Percentiles rank a stretch among this genome's conserved stretches.
phyloP scores from a whole-genome alignment of 371 early-diverging fungal species.

The Circinella minor region DNA sequence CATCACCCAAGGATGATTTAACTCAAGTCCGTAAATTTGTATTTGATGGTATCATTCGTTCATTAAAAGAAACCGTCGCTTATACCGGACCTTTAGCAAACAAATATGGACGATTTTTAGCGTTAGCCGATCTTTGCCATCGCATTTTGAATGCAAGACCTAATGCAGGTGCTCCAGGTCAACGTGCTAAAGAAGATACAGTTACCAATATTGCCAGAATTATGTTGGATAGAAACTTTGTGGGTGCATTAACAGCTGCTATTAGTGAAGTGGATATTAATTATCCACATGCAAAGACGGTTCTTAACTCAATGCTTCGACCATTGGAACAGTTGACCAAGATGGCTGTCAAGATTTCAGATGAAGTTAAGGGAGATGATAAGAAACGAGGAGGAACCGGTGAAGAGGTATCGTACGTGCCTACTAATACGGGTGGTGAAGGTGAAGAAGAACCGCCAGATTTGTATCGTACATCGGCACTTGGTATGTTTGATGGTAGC shows the following conservation, averaged over 20 bases:
- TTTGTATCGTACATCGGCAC: constrained; percentile 87
- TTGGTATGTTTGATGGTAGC: constrained; percentile 85
- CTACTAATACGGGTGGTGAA: constrained; percentile 17
- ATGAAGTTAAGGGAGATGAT: constrained; percentile 44
- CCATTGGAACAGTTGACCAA: constrained; percentile 90
- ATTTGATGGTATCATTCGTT: constrained; percentile 62
- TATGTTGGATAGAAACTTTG: constrained; percentile 92
- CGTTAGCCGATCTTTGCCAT: constrained; percentile 75
- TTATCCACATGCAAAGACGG: constrained; percentile 79
- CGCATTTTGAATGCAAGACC: constrained; percentile 67
- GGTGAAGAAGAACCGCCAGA: constrained; percentile 72
- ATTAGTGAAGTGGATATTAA: constrained; percentile 89
- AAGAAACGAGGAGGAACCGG: constrained; percentile 27
- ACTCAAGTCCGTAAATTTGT: constrained; percentile 70
- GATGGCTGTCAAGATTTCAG: constrained; percentile 82
- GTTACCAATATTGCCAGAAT: constrained; percentile 72
- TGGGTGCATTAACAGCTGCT: constrained; percentile 77
- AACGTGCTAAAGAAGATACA: constrained; percentile 57
- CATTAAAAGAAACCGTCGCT: constrained; percentile 65
- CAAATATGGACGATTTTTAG: constrained; percentile 73
- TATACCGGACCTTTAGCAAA: constrained; percentile 58
- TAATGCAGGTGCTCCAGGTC: constrained; percentile 32
- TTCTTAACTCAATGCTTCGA: constrained; percentile 79
- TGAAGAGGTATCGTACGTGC: constrained; percentile 38
- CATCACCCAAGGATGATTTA: constrained; percentile 51